These are phyloP conservation scores for Lactarius hatsudake DNA, from an alignment of 768 basidiomycete genomes.

Conservation along the genomic window DNA sequence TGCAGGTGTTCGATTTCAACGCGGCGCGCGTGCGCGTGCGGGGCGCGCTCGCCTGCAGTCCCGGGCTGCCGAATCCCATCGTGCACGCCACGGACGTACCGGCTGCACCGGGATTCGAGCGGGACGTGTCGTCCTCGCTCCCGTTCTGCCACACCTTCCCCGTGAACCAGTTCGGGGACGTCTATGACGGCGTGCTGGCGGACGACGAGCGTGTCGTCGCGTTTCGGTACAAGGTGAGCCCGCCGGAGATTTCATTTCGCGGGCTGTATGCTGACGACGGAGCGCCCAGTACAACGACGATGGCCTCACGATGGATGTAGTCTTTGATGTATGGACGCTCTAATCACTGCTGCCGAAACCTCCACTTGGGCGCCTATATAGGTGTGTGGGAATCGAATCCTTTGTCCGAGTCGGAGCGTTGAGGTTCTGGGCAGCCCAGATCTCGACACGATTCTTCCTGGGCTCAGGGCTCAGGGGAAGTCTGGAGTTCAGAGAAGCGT, in stretches of 20 bases:
- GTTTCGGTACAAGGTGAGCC: background rate
- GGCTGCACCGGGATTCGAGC: background rate
- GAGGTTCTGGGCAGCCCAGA: background rate
- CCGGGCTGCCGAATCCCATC: background rate
- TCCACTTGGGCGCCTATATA: background rate
- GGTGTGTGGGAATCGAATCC: background rate
- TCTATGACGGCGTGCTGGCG: constrained; percentile 7
- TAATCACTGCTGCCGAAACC: background rate
- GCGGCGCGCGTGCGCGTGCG: background rate
- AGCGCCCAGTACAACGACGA: background rate
- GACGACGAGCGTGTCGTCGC: constrained; percentile 10
- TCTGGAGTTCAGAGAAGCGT: background rate
- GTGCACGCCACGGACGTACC: background rate
- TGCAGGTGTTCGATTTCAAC: constrained; percentile 9
- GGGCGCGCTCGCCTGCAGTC: background rate
- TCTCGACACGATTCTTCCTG: background rate
- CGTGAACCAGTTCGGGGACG: background rate
- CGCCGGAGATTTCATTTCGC: background rate
- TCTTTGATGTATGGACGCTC: background rate
- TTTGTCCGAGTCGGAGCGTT: background rate
- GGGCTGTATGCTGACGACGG: background rate
- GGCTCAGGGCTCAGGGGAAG: background rate
- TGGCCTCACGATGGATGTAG: background rate
- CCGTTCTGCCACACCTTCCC: background rate
- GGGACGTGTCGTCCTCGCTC: background rate